Base-by-base conservation (phyloP, 345 rosid genomes). In the Jatropha curcas region DNA sequence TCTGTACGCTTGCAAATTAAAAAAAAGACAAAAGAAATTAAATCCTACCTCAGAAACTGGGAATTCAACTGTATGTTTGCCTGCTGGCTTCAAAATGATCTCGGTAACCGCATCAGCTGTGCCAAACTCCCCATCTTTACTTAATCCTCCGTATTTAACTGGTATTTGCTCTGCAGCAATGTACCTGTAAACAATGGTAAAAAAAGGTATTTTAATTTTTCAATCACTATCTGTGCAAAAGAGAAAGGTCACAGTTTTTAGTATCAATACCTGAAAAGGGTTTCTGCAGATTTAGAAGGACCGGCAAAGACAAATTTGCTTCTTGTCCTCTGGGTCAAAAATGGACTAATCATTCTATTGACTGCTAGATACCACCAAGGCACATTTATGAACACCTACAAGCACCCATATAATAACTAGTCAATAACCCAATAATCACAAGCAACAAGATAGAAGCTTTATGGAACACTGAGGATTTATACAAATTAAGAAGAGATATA, bases 351-450 rank as follows among this genome's bases (percentile, higher is more conserved):
- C 81, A 77, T 78, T 35, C 43, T 78, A 28, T 78, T 60, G n/a
- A 78, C 61, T 24, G 81, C 76, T 10, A 73, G 35, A 51, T 78
- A 73, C 77, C 81, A 78, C 81, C 81, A 78, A 7, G 81, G 81
- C 16, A 73, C 81, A 57, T 78, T 78, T 67, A 78, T 69, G 61
- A 78, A 78, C 66, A 78, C 66, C 81, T 78, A 43, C 37, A 37
- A 56, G 1, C 11, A 27, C n/a, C n/a, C n/a, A n/a, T n/a, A n/a
- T n/a, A n/a, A n/a, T n/a, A n/a, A n/a, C n/a, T n/a, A n/a, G n/a
- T n/a, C n/a, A n/a, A n/a, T 7, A 30, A 53, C 30, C 37, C 28
- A 70, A 52, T 13, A 53, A 63, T 31, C 28, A 13, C 55, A 28
- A 22, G 37, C 17, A 56, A 11, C 48, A 33, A n/a, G n/a, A n/a